Evolutionary conservation across 768 basidiomycete genomes (phyloP).

Genomic region (Kwoniella newhampshirensis): DNA sequence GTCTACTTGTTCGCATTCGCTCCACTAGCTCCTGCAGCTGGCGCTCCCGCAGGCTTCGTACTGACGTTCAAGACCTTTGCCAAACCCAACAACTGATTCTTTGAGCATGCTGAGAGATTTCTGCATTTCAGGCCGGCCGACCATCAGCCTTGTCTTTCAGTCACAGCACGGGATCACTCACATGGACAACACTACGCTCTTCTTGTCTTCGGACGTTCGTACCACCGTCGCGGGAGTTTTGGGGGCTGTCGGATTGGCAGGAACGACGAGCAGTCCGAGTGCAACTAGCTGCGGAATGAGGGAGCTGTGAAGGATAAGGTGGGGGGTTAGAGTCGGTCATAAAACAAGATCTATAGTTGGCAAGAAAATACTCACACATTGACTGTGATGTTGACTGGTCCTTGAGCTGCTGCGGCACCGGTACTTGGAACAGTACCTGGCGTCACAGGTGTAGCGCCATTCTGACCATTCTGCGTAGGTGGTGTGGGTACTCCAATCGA

Average conservation of each 20-base stretch:
- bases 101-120: constrained; percentile 16
- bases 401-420: not conserved
- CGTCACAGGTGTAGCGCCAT: too few relatives aligned
- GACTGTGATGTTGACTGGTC: constrained; percentile 16
- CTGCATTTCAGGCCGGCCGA: not conserved
- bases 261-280: constrained; percentile 12
- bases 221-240: constrained; percentile 22
- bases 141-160: not conserved
- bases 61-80: constrained; percentile 24
- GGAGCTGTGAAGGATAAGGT: not conserved
- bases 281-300: constrained; percentile 20
- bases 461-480: too few relatives aligned
- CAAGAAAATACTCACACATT: constrained; percentile 9
- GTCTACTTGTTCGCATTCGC: too few relatives aligned
- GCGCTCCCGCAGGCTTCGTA: constrained; percentile 3
- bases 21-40: not conserved
- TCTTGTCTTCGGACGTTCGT: constrained; percentile 21
- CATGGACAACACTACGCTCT: constrained; percentile 23
- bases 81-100: constrained; percentile 18
- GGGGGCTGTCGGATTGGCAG: constrained; percentile 2
- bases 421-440: not conserved
- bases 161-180: constrained; percentile 9
- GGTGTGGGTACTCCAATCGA: too few relatives aligned
- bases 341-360: not conserved
- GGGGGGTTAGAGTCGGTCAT: not conserved